Base-by-base conservation (phyloP, 2,329 filamentous ascomycete species). In the Aspergillus puulaauensis region DNA sequence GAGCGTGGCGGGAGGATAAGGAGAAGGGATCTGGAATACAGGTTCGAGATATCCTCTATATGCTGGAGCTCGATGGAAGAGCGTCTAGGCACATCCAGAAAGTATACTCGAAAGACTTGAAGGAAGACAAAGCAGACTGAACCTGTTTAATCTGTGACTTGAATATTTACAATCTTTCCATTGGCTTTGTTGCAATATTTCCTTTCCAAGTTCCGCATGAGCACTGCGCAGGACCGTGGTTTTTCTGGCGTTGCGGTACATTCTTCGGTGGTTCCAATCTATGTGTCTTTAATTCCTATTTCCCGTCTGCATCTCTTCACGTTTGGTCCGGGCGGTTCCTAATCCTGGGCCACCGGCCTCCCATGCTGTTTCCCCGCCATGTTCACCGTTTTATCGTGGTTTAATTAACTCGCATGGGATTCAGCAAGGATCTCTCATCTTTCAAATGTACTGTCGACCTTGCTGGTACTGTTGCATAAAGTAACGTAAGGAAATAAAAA, bases 11-110 rank as follows among this genome's bases (percentile, higher is more conserved):
- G 58, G 92, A 97, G 73, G 88, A 91, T 66, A 86, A 85, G 53
- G 86, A 88, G 21, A 89, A 88, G 69, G 91, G 91, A 33, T 84
- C 82, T 64, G 87, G 88, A 24, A 90, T 97, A 48, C 92, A 97
- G 76, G 79, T 96, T 52, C 84, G 93, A 54, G 93, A 97, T 73
- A 87, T 92, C 79, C 80, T 96, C 15, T 81, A 85, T 19, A 90
- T 90, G 59, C 80, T 97, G 47, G 93, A 96, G 73, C 81, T 86
- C 51, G 91, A 96, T 70, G 89, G 90, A 1, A 82, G 74, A 59
- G 75, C 74, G 21, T 67, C 70, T 40, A 73, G 73, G 43, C 75
- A 78, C 65, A 70, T 79, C 52, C 73, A 79, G 61, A 73, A 75
- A 63, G 77, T 73, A 11, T 77, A 78, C 57, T 70, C 72, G 40